phyloP scores from a whole-genome alignment of 2,329 filamentous ascomycete genomes.

The Monosporascus sp. region DNA sequence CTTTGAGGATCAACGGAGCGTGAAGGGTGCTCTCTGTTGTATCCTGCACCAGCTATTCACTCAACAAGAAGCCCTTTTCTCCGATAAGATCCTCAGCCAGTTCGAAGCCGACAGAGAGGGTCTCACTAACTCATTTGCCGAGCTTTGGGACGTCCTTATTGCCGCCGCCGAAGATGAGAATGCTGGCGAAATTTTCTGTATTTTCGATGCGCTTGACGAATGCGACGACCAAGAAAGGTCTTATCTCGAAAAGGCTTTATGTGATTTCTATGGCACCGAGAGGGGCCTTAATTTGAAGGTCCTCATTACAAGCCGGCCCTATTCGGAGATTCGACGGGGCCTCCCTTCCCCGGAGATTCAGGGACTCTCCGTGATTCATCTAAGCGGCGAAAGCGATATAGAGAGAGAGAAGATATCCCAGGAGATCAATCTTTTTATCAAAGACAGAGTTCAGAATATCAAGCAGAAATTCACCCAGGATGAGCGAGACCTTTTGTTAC shows the following conservation, averaged over 20 bases:
- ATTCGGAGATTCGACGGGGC: conserved; percentile 17
- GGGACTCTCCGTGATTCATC: conserved; percentile 20
- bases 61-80: conserved; percentile 16
- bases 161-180: background rate
- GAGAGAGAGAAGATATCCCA: conserved; percentile 22
- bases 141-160: conserved; percentile 28
- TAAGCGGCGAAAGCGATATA: conserved; percentile 18
- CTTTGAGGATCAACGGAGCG: conserved; percentile 23
- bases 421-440: conserved; percentile 27
- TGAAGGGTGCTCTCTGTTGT: conserved; percentile 25
- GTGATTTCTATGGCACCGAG: conserved; percentile 16
- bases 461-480: background rate
- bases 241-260: conserved; percentile 9
- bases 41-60: conserved; percentile 35
- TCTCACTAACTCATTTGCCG: conserved; percentile 15
- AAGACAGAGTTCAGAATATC: conserved; percentile 12
- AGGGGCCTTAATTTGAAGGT: conserved; percentile 27
- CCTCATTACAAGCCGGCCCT: conserved; percentile 34
- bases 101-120: conserved; percentile 12
- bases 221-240: conserved; percentile 16
- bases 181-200: conserved; percentile 21
- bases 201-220: conserved; percentile 38
- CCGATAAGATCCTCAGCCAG: conserved; percentile 11
- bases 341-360: conserved; percentile 16
- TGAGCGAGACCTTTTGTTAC: background rate